phyloP scores from a whole-genome alignment of 202 grass and related monocot genomes.

The Thinopyrum obtusiflorum region DNA sequence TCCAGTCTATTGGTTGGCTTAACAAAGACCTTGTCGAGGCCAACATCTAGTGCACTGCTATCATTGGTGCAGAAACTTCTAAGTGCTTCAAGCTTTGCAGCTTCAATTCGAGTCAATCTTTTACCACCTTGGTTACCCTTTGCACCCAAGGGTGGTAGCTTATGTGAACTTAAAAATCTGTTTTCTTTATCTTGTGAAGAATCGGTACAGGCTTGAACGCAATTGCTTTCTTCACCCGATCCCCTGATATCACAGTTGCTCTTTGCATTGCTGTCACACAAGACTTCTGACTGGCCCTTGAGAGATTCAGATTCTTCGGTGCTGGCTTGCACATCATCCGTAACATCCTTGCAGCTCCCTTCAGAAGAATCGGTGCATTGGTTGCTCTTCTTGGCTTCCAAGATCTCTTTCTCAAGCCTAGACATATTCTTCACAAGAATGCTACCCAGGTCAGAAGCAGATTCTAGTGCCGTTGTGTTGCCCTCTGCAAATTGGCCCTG shows the following conservation, averaged over 20 bases:
- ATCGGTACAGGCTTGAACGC: neutral
- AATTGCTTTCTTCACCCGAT: slow-evolving; percentile 29
- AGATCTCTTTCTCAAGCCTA: slow-evolving; percentile 70
- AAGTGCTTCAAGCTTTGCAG: slow-evolving; percentile 53
- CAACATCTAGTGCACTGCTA: slow-evolving; percentile 23
- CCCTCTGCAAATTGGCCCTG: slow-evolving; percentile 1
- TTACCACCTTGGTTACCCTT: slow-evolving; percentile 32
- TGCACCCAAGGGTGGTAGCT: slow-evolving; percentile 24
- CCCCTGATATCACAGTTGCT: neutral
- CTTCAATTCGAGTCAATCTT: slow-evolving; percentile 55
- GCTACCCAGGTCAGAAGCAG: slow-evolving; percentile 44
- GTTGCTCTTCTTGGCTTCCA: slow-evolving; percentile 60
- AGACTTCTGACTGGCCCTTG: slow-evolving; percentile 21
- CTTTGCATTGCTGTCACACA: slow-evolving; percentile 9
- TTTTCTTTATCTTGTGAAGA: slow-evolving; percentile 57
- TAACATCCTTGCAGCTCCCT: slow-evolving; percentile 34
- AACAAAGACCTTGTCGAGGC: slow-evolving; percentile 54
- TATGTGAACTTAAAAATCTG: slow-evolving; percentile 13
- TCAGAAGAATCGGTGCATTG: slow-evolving; percentile 4
- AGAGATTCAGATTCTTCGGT: slow-evolving; percentile 15
- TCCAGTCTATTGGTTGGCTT: slow-evolving; percentile 51
- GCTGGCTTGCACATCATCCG: slow-evolving; percentile 17
- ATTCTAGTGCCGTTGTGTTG: slow-evolving; percentile 18
- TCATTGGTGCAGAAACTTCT: slow-evolving; percentile 45
- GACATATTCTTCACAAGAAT: slow-evolving; percentile 73